A percentile compares a stretch with the other conserved stretches of the same genome.
Conservation (phyloP, 2,329 filamentous ascomycete genomes). For the Fusarium musae region DNA sequence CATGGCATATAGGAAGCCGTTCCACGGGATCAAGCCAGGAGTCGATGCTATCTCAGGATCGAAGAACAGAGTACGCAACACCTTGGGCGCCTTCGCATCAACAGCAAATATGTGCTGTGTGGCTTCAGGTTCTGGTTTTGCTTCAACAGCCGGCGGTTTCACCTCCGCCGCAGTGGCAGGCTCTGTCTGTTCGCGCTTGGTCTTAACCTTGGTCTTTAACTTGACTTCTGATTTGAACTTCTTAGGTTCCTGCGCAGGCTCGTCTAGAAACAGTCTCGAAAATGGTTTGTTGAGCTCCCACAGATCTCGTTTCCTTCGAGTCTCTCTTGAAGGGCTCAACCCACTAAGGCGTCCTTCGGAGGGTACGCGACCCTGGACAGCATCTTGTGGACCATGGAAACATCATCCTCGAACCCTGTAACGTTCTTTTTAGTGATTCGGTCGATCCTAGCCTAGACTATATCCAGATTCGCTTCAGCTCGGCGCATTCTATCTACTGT, state of each 20-base stretch:
- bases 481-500: not conserved
- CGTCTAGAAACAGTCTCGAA: not conserved
- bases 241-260: not conserved
- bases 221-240: not conserved
- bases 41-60: not conserved
- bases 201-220: not conserved
- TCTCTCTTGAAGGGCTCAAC: not conserved
- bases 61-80: constrained; percentile 3
- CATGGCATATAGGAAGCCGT: not conserved
- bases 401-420: accelerated
- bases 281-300: not conserved
- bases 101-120: not conserved
- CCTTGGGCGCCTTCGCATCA: not conserved
- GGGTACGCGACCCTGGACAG: not conserved
- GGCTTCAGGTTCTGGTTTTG: not conserved
- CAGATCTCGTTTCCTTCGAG: not conserved
- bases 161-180: accelerated
- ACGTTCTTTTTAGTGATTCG: accelerated
- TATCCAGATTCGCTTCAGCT: not conserved
- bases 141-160: accelerated
- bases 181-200: not conserved
- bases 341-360: not conserved
- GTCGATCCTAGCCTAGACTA: not conserved
- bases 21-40: not conserved
- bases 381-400: not conserved